phyloP scores from a whole-genome alignment of 805 yeast species.

The Cyberlindnera misumaiensis region DNA sequence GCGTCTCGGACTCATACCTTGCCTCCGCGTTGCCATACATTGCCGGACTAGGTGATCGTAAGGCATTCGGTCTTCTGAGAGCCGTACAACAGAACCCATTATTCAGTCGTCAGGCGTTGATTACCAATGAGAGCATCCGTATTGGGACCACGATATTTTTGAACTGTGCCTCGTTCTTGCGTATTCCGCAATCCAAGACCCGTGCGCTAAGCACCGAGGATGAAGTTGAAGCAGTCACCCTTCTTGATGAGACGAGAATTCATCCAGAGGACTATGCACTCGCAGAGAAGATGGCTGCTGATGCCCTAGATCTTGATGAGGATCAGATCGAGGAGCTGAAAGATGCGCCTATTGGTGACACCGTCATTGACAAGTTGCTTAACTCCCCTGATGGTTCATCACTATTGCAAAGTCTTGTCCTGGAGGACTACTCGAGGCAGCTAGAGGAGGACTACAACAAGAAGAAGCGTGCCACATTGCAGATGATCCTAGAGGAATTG shows the following conservation, averaged over 20 bases:
- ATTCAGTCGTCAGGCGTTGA: constrained; percentile 80
- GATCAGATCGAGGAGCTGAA: constrained; percentile 81
- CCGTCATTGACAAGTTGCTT: constrained; percentile 55
- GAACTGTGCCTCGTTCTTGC: constrained; percentile 87
- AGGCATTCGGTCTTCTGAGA: constrained; percentile 79
- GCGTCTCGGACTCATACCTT: constrained; percentile 66
- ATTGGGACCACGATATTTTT: constrained; percentile 77
- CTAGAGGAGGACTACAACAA: constrained; percentile 66
- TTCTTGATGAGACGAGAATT: constrained; percentile 89
- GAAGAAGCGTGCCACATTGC: constrained; percentile 71
- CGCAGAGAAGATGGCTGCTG: constrained; percentile 96
- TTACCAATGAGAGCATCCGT: constrained; percentile 57
- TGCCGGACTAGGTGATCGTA: constrained; percentile 93
- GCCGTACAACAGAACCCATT: constrained; percentile 58
- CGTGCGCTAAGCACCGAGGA: constrained; percentile 25
- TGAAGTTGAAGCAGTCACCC: constrained; percentile 57
- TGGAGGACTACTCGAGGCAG: constrained; percentile 90
- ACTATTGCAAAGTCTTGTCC: constrained; percentile 76
- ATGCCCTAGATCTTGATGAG: constrained; percentile 92
- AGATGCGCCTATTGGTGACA: constrained; percentile 65
- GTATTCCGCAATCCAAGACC: constrained; percentile 54
- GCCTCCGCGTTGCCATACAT: constrained; percentile 71
- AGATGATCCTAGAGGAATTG: constrained; percentile 79
- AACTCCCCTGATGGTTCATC: constrained; percentile 57
- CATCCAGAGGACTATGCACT: constrained; percentile 97